Base-by-base conservation (phyloP, 2,329 filamentous ascomycete genomes). In the Cercospora nicotianae region DNA sequence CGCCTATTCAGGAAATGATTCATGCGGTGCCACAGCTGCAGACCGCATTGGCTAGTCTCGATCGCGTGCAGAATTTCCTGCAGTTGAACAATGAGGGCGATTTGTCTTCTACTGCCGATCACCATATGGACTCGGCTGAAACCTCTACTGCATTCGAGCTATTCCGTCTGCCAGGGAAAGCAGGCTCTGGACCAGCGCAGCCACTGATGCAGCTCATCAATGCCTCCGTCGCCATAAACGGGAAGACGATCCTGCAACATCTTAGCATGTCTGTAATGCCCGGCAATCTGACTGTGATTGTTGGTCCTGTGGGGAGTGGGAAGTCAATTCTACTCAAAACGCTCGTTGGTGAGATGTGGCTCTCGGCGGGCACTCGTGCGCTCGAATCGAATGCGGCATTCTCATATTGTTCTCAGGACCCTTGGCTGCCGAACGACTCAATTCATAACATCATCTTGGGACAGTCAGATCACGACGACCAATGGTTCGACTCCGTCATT, bases 401-500 rank as follows among this genome's bases (percentile, higher is more conserved):
- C 26, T 66, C 64, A 20, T 71, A 63, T 48, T 72, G 69, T 59
- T 33, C 67, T n/a, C 71, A 72, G 39, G 70, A 70, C 26, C 61
- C 70, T 39, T 70, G 69, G 69, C 63, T 72, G 3, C 68, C 69
- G 26, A 72, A 71, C 60, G 68, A 67, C 12, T 67, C 69, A 20
- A 60, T 72, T n/a, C 36, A 53, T 26, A 51, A 67, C n/a, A 33
- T 71, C 13, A 60, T 72, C 51, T 20, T 65, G 12, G 66, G 62
- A 16, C 58, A 67, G 18, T 67, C 62, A 16, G 51, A 58, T 12
- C 86, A 85, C 31, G 86, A 93, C 64, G 81, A 88, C 66, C 81
- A 84, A n/a, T 87, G 92, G 45, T 95, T 94, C 76, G 81, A 83
- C 1, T 87, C 89, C 72, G 91, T 92, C 0, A 78, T 94, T 7